Evolutionary conservation across 768 basidiomycete species (phyloP).

Genomic region (Dentipellis sp.): DNA sequence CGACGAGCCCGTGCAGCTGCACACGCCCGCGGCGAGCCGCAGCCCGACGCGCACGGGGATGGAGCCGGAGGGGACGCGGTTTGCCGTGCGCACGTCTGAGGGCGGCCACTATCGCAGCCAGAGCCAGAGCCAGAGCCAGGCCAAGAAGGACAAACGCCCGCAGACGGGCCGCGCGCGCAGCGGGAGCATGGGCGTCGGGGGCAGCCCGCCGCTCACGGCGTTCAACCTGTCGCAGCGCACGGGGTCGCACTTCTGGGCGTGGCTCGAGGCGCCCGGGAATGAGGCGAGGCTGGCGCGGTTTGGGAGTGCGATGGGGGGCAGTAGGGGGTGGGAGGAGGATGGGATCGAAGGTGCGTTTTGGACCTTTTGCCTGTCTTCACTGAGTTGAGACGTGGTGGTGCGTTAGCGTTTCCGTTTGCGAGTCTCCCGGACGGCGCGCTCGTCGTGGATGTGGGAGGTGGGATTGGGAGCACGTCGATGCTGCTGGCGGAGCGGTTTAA

Average conservation of each 20-base stretch:
- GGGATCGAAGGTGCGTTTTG: background rate
- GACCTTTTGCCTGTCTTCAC: too few species aligned
- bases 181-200: background rate
- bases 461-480: slow-evolving; percentile 45
- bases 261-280: slow-evolving; percentile 55
- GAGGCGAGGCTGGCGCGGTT: slow-evolving; percentile 49
- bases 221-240: slow-evolving; percentile 66
- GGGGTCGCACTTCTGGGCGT: slow-evolving; percentile 47
- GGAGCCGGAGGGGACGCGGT: too few species aligned
- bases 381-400: slow-evolving; percentile 6
- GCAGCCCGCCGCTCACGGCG: slow-evolving; percentile 44
- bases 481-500: slow-evolving; percentile 28
- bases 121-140: background rate
- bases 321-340: slow-evolving; percentile 53
- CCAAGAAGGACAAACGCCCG: too few species aligned
- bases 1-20: background rate
- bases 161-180: background rate
- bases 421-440: slow-evolving; percentile 32
- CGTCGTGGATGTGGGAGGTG: slow-evolving; percentile 61
- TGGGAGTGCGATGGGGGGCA: slow-evolving; percentile 69
- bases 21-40: background rate
- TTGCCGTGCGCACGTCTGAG: too few species aligned
- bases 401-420: slow-evolving; percentile 49
- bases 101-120: too few species aligned
- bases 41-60: too few species aligned